Evolutionary conservation across 2,329 filamentous ascomycete species (phyloP).

Genomic region (Arthrinium phaeospermum): DNA sequence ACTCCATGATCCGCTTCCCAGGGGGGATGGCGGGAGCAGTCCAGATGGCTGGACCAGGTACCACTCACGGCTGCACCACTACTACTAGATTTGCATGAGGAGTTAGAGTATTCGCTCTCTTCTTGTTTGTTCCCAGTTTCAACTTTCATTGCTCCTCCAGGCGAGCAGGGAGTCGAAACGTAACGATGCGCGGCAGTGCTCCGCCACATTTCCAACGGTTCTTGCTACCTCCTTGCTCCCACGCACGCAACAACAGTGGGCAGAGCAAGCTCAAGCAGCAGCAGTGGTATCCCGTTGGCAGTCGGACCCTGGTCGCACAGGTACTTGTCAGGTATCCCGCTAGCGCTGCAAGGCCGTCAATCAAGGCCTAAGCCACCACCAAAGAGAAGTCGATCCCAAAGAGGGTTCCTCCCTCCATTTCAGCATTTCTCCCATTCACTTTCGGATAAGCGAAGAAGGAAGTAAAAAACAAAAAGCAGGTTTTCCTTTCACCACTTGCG

Average conservation of each 20-base stretch:
- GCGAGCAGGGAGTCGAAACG: constrained; percentile 17
- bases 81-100: neutral
- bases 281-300: neutral
- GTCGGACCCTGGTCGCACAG: constrained; percentile 12
- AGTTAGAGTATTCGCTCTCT: constrained; percentile 6
- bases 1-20: constrained; percentile 4
- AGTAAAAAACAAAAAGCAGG: neutral
- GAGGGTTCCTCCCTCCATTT: constrained; percentile 9
- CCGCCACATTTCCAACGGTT: constrained; percentile 17
- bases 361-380: constrained; percentile 8
- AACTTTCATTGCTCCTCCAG: constrained; percentile 17
- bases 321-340: constrained; percentile 7
- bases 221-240: neutral
- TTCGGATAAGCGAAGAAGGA: constrained; percentile 2
- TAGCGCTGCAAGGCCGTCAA: constrained; percentile 6
- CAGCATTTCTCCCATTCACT: constrained; percentile 14
- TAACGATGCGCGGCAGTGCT: constrained; percentile 12
- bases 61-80: neutral
- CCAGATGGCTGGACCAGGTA: constrained; percentile 4
- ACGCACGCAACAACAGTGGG: neutral
- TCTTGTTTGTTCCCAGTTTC: constrained; percentile 16
- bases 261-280: neutral
- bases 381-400: constrained; percentile 14
- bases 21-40: neutral
- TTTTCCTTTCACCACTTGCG: constrained; percentile 13